Evolutionary conservation across 2,329 filamentous ascomycete species (phyloP).

Genomic region (Thelonectria olida): DNA sequence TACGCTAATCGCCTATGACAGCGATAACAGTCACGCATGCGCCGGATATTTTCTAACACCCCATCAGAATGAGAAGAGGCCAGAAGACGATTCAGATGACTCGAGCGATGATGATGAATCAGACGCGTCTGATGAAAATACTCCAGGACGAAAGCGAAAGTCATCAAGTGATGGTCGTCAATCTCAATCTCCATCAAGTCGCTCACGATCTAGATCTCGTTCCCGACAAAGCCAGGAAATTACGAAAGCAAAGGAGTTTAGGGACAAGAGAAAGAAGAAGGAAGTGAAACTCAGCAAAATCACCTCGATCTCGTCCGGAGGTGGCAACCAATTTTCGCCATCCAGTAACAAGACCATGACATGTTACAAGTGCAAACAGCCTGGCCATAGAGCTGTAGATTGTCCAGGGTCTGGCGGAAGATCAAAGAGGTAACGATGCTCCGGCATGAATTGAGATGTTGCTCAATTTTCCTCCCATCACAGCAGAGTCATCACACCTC

Average conservation of each 20-base stretch:
- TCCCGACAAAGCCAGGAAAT: constrained; percentile 40
- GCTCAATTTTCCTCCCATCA: neutral
- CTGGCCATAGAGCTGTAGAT: constrained; percentile 66
- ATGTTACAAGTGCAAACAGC: constrained; percentile 70
- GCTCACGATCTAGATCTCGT: constrained; percentile 46
- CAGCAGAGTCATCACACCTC: neutral
- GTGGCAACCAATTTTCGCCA: constrained; percentile 36
- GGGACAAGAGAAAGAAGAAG: constrained; percentile 70
- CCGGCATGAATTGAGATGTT: neutral
- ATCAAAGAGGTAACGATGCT: constrained; percentile 20
- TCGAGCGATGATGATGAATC: constrained; percentile 40
- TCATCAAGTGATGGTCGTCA: constrained; percentile 35
- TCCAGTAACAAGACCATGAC: constrained; percentile 43
- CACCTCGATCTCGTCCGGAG: constrained; percentile 66
- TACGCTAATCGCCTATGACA: constrained; percentile 27
- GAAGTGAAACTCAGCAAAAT: constrained; percentile 72
- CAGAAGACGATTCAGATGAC: constrained; percentile 33
- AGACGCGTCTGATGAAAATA: constrained; percentile 35
- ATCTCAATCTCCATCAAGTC: constrained; percentile 30
- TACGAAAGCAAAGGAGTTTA: constrained; percentile 56
- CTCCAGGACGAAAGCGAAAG: constrained; percentile 40
- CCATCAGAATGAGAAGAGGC: constrained; percentile 28
- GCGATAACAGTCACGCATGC: neutral
- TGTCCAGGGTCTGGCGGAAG: constrained; percentile 54
- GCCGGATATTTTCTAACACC: constrained; percentile 15